Percentiles rank a stretch among this genome's conserved stretches.
Evolutionary conservation across 306 rosid species (phyloP).

Genomic region (Cucumis melo): DNA sequence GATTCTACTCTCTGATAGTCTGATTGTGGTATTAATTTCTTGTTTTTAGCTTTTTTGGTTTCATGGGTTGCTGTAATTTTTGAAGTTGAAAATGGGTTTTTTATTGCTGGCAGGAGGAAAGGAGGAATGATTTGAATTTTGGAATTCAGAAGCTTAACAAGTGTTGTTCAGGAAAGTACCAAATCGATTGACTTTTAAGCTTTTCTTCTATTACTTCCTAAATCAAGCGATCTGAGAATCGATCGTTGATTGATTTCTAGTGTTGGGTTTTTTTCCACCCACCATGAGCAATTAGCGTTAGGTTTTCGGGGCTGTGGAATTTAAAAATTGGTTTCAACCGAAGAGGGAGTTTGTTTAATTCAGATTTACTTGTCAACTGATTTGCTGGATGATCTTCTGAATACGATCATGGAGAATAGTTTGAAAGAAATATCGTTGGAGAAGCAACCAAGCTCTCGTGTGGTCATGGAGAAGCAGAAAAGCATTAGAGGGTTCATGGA

Average conservation of each 20-base stretch:
- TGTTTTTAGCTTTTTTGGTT: not conserved
- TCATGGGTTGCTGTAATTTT: not conserved
- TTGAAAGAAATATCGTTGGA: slow-evolving; percentile 21
- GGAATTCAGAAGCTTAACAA: not conserved
- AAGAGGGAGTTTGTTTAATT: not conserved
- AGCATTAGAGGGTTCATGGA: slow-evolving; percentile 81
- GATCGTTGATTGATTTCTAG: not conserved
- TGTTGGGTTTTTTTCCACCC: not conserved
- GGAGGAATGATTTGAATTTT: not conserved
- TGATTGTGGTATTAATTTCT: not conserved
- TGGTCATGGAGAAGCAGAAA: slow-evolving; percentile 49
- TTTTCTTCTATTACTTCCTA: not conserved
- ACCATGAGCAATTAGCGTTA: not conserved
- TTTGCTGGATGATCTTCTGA: not conserved
- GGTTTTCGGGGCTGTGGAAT: not conserved
- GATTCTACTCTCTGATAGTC: not conserved
- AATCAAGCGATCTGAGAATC: not conserved
- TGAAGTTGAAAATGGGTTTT: not conserved
- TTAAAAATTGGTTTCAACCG: not conserved
- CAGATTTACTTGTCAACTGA: not conserved
- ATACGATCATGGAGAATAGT: slow-evolving; percentile 7
- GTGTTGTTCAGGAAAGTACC: not conserved
- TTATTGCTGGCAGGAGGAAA: not conserved
- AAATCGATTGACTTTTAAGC: not conserved
- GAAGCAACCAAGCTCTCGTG: slow-evolving; percentile 33